Conservation (phyloP, 2,329 filamentous ascomycete species). For the Malbranchea zuffiana region DNA sequence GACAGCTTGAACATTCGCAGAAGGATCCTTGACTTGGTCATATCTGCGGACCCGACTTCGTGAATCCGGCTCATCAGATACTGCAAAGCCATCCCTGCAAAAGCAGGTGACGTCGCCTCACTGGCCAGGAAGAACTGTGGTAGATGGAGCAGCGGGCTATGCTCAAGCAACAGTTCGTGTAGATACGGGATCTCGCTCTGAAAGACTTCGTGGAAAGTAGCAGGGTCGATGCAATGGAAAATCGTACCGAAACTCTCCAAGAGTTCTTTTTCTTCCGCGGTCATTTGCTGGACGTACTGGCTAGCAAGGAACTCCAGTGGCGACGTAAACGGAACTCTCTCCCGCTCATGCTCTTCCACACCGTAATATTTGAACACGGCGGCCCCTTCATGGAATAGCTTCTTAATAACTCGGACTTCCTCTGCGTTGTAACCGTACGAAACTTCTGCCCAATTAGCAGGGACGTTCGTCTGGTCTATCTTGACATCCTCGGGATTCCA, state of each 20-base stretch:
- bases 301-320: slow-evolving; percentile 88
- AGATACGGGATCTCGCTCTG: slow-evolving; percentile 93
- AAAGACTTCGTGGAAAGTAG: slow-evolving; percentile 97
- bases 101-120: slow-evolving; percentile 92
- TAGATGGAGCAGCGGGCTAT: slow-evolving; percentile 84
- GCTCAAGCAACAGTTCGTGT: slow-evolving; percentile 96
- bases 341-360: slow-evolving; percentile 64
- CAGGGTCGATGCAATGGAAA: slow-evolving; percentile 96
- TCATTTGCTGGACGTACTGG: slow-evolving; percentile 86
- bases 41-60: slow-evolving; percentile 83
- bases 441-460: slow-evolving; percentile 86
- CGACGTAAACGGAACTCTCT: slow-evolving; percentile 64
- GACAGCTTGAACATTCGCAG: slow-evolving; percentile 92
- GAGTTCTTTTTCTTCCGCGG: slow-evolving; percentile 93
- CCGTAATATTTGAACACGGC: slow-evolving; percentile 97
- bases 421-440: slow-evolving; percentile 95
- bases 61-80: slow-evolving; percentile 96
- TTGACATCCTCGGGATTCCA: slow-evolving; percentile 63
- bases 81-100: slow-evolving; percentile 94
- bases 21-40: slow-evolving; percentile 85
- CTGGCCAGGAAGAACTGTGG: slow-evolving; percentile 98
- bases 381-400: slow-evolving; percentile 91
- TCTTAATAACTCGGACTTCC: slow-evolving; percentile 91
- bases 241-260: slow-evolving; percentile 96
- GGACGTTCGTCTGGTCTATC: slow-evolving; percentile 67